phyloP scores from a whole-genome alignment of 306 rosid species.

The Alnus rubra region DNA sequence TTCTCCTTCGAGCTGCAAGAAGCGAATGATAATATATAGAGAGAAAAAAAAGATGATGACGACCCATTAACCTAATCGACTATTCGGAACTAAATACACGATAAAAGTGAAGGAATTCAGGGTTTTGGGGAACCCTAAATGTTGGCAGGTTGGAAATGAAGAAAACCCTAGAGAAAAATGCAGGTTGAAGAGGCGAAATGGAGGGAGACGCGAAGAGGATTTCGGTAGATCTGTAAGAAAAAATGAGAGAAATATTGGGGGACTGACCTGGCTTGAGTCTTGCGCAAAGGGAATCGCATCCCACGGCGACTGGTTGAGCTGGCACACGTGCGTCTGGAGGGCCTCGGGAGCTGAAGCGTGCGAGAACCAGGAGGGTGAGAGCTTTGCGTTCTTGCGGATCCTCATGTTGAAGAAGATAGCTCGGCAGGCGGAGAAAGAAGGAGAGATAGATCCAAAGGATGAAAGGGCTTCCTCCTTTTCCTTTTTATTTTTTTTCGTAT shows the following conservation, averaged over 20 bases:
- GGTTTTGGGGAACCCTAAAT: constrained; percentile 53
- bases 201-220: background rate
- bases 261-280: constrained; percentile 52
- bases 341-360: constrained; percentile 40
- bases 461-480: background rate
- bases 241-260: constrained; percentile 7
- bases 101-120: constrained; percentile 27
- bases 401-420: constrained; percentile 44
- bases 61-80: constrained; percentile 49
- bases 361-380: constrained; percentile 52
- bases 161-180: constrained; percentile 45
- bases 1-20: constrained; percentile 45
- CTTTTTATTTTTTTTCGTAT: background rate
- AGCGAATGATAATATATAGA: background rate
- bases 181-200: constrained; percentile 11
- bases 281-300: constrained; percentile 63
- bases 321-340: constrained; percentile 64
- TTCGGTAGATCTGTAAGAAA: constrained; percentile 46
- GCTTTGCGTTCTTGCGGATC: constrained; percentile 77
- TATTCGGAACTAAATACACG: constrained; percentile 12
- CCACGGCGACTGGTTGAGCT: constrained; percentile 88
- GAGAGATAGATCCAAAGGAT: constrained; percentile 4
- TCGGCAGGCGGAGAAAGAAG: background rate
- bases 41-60: constrained; percentile 28
- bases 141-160: background rate